These are phyloP conservation scores for Aspergillus taichungensis DNA, from an alignment of 495 filamentous ascomycete genomes.

Conservation along the genomic window DNA sequence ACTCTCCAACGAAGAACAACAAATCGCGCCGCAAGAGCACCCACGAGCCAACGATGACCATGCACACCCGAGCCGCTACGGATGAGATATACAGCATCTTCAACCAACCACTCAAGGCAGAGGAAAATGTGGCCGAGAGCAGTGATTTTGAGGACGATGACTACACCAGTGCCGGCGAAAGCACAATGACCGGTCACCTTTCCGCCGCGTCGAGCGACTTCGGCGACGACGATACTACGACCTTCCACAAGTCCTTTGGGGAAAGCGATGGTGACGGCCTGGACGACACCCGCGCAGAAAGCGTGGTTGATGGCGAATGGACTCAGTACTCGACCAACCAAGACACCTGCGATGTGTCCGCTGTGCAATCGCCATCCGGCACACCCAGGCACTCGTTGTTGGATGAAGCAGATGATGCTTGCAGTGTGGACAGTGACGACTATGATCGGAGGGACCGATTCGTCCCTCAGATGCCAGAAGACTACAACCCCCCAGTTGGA, in stretches of 20 bases:
- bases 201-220: slow-evolving; percentile 56
- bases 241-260: slow-evolving; percentile 33
- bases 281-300: slow-evolving; percentile 43
- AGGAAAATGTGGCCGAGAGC: slow-evolving; percentile 36
- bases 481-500: slow-evolving; percentile 65
- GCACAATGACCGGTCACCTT: slow-evolving; percentile 63
- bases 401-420: slow-evolving; percentile 24
- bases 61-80: slow-evolving; percentile 89
- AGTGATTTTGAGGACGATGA: slow-evolving; percentile 63
- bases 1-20: slow-evolving; percentile 73
- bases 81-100: slow-evolving; percentile 97
- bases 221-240: slow-evolving; percentile 52
- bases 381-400: slow-evolving; percentile 4
- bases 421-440: slow-evolving; percentile 13
- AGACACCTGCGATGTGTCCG: slow-evolving; percentile 46
- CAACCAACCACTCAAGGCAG: slow-evolving; percentile 71
- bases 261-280: slow-evolving; percentile 41
- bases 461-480: slow-evolving; percentile 69
- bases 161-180: slow-evolving; percentile 75
- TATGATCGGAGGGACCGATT: slow-evolving; percentile 39
- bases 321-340: slow-evolving; percentile 73
- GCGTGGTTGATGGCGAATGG: slow-evolving; percentile 61
- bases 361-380: slow-evolving; percentile 23
- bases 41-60: slow-evolving; percentile 87
- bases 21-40: slow-evolving; percentile 59